Base-by-base conservation (phyloP, 805 yeast species). In the Saccharomycopsis sp. region DNA sequence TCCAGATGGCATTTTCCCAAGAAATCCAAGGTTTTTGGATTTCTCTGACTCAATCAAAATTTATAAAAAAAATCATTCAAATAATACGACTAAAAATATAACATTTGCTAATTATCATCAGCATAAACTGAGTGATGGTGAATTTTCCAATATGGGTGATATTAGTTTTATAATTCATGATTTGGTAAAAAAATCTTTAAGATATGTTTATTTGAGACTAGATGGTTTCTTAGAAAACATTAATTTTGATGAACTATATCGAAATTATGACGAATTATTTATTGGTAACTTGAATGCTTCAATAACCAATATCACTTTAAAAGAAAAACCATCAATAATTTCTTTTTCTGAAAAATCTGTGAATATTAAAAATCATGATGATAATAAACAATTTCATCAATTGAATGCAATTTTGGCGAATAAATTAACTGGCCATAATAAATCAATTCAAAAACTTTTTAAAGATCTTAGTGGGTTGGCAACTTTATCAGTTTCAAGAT, bases 371-470 rank as follows among this genome's bases (percentile, higher is more conserved):
- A 25, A 9, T 23, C 12, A 17, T 9, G 14, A 8, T n/a, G 18
- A 29, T 5, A 21, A n/a, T 14, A 19, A 33, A 21, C 9, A 20
- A 36, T 30, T 38, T 19, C 13, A 17, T 12, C 13, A 27, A 9
- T 37, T 44, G 29, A 34, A 40, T 17, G 45, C 47, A 2, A 15
- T 31, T 4, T 21, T 76, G 8, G 61, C 66, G 19, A 69, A 76
- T 47, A 77, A 80, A 49, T 72, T 79, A 40, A 85, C 94, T 1
- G 97, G 97, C 1, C 96, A 87, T 54, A 71, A 75, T 41, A 87
- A 87, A 53, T 83, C 95, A 0, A 76, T 88, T 18, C 74, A 72
- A 49, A 69, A 66, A 36, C 57, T 88, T 3, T 62, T 74, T 14
- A 73, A 87, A 50, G 80, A 94, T 1, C 62, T 74, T 5, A 74